Evolutionary conservation across 768 basidiomycete genomes (phyloP), one percentile per base, ranked within the genome.

Genomic region (Mycena rebaudengoi): DNA sequence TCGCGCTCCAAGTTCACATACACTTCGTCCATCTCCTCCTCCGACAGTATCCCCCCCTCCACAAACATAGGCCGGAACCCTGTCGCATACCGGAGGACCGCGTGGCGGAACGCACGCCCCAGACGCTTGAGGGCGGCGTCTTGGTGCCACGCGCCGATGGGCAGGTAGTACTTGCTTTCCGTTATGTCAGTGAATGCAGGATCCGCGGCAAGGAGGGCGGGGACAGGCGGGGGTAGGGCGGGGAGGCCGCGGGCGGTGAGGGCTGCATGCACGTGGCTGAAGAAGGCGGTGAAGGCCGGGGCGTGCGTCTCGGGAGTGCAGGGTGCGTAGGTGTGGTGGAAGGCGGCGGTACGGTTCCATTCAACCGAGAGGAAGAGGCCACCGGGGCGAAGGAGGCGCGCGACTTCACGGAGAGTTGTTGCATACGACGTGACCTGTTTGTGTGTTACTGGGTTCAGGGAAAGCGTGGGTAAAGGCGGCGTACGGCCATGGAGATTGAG

Each of bases 361-460:
- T 93, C 91, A 40, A 82, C 82, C 2, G 88, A 88, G 8, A 90
- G 64, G 71, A 92, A 89, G 14, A 94, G 74, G 1, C 92, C 92
- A n/a, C 88, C 88, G 5, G 86, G 85, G 44, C 86, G 85, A 13
- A 95, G 78, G 44, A 93, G 79, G 37, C 93, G 86, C 7, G 80
- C 81, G 16, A 83, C 83, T 72, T 94, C 91, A 21, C 73, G 70
- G 30, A 92, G 69, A 62, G 92, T 74, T 25, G 67, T 70, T 18
- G 75, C 75, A 69, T 89, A 91, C 69, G 88, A 79, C 20, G 71
- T 76, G 16, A 88, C 80, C 92, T 94, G 73, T 8, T 50, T 68
- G 61, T 71, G 62, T 51, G 59, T 68, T 52, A 62, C 60, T 39
- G 30, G 43, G 12, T 21, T 48, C 13, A 48, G 57, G 11, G 25